phyloP scores from a whole-genome alignment of 23 red algal species.

The Chondrus crispus region DNA sequence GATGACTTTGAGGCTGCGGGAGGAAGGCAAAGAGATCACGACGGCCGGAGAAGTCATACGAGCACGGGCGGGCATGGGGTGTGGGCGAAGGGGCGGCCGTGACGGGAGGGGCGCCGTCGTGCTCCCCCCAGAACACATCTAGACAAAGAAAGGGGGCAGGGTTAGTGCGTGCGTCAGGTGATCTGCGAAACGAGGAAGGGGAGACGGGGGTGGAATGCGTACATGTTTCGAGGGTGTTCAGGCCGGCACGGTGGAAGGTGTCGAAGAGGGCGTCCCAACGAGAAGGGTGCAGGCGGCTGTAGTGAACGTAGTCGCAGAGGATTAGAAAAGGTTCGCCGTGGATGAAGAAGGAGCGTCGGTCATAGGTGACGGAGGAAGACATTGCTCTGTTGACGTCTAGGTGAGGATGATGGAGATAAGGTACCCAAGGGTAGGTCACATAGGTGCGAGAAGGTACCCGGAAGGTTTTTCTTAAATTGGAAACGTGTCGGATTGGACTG shows the following conservation, averaged over 20 bases:
- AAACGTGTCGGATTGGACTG: too few species aligned
- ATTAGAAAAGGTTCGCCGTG: slow-evolving; percentile 52
- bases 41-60: slow-evolving; percentile 55
- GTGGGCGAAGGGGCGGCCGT: too few species aligned
- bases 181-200: too few species aligned
- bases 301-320: slow-evolving; percentile 85
- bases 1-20: slow-evolving; percentile 60
- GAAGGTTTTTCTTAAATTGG: too few species aligned
- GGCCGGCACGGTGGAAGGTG: slow-evolving; percentile 58
- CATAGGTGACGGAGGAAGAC: slow-evolving; percentile 38
- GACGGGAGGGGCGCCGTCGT: slow-evolving; percentile 9
- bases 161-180: too few species aligned
- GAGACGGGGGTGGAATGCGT: too few species aligned
- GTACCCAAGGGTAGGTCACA: too few species aligned
- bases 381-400: too few species aligned
- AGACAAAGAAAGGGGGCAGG: too few species aligned
- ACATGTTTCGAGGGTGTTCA: slow-evolving; percentile 93
- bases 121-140: slow-evolving; percentile 72
- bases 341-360: slow-evolving; percentile 34
- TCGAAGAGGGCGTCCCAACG: slow-evolving; percentile 65
- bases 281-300: slow-evolving; percentile 73
- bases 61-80: too few species aligned
- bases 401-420: too few species aligned
- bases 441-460: too few species aligned
- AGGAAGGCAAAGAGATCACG: slow-evolving; percentile 79